Conservation (phyloP, 129 eudicot genomes). For the Pittosporum tobira region DNA sequence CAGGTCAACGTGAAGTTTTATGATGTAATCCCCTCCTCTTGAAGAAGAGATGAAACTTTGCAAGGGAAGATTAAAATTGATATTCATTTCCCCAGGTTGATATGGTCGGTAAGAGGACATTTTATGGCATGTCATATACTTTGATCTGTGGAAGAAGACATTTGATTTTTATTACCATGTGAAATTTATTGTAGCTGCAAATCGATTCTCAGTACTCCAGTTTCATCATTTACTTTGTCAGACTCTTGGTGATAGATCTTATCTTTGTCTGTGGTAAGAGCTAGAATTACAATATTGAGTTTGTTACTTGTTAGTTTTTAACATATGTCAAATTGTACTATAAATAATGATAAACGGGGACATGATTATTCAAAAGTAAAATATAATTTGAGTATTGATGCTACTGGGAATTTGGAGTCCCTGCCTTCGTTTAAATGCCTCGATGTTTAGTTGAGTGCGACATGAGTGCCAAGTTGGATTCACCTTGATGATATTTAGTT, state of each 20-base stretch:
- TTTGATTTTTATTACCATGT: background rate
- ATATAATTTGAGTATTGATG: no score
- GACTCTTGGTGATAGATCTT: background rate
- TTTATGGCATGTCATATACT: background rate
- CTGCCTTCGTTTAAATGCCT: no score
- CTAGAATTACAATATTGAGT: no score
- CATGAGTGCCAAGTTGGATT: no score
- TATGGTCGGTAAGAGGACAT: constrained; percentile 14
- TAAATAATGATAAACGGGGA: no score
- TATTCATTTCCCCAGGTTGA: constrained; percentile 15
- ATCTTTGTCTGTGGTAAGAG: no score
- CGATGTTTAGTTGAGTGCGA: no score
- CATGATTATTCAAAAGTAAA: no score
- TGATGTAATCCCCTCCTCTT: constrained; percentile 7
- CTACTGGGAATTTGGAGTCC: no score
- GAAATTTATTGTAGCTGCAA: background rate
- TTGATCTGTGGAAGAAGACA: background rate
- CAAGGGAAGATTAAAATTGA: constrained; percentile 2
- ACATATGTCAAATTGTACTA: no score
- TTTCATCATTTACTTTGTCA: background rate
- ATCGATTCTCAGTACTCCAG: background rate
- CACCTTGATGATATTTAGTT: no score
- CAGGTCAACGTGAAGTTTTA: background rate
- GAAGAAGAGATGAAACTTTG: constrained; percentile 1
- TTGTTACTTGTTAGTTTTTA: no score